Percentiles rank a stretch among this genome's conserved stretches.
These are phyloP conservation scores for Pleurotus salmoneostramineus DNA, from an alignment of 768 basidiomycete genomes.

Conservation along the genomic window DNA sequence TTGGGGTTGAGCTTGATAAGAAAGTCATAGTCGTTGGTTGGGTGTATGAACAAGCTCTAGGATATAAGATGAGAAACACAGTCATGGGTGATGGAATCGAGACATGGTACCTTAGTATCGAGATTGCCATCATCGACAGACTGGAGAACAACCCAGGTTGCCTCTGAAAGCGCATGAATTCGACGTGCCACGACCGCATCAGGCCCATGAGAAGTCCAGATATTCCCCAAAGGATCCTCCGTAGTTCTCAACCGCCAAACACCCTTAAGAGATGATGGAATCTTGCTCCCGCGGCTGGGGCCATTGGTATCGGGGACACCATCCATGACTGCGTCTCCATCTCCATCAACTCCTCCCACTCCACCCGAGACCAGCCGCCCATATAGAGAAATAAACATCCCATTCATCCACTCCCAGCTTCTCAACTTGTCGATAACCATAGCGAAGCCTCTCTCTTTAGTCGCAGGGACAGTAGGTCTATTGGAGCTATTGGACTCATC, in stretches of 20 bases:
- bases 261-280: conserved; percentile 18
- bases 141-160: conserved; percentile 60
- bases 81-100: not conserved
- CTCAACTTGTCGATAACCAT: conserved; percentile 67
- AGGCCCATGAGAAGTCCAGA: conserved; percentile 74
- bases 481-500: conserved; percentile 22
- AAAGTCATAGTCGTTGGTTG: conserved; percentile 82
- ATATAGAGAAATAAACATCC: conserved; percentile 74
- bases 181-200: conserved; percentile 72
- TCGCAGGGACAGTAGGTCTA: conserved; percentile 53
- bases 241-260: conserved; percentile 83
- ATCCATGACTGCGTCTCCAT: conserved; percentile 16
- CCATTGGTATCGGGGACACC: conserved; percentile 15
- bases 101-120: conserved; percentile 52
- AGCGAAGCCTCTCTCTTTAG: conserved; percentile 80
- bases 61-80: not conserved
- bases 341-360: conserved; percentile 21
- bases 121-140: conserved; percentile 44
- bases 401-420: conserved; percentile 82
- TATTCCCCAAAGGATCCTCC: conserved; percentile 63
- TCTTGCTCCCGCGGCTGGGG: not conserved
- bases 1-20: conserved; percentile 68
- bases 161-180: conserved; percentile 68
- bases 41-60: conserved; percentile 84
- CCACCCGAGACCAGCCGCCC: conserved; percentile 17